Base-by-base conservation (phyloP, 108 stramenopile genomes). In the Bacterosira constricta region DNA sequence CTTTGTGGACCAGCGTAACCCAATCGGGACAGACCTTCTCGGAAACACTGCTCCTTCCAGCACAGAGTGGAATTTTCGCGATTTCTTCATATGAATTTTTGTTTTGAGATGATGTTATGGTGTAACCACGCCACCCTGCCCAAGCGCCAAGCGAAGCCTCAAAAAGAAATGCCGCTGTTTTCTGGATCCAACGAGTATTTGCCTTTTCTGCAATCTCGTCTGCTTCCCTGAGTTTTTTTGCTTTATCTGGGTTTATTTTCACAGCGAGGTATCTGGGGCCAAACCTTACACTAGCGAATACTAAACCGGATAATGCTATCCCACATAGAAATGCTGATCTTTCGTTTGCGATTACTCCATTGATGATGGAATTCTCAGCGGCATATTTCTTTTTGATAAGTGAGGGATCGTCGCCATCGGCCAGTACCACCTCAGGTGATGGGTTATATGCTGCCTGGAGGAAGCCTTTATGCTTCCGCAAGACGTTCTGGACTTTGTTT, bases 11-110 rank as follows among this genome's bases (percentile, higher is more conserved):
- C 0, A 84, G 58, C 26, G 69, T 56, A 11, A 85, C 66, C 78
- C 80, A 82, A 47, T 82, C 81, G 17, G 52, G 27, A 69, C 84
- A 85, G 18, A 82, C 51, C 9, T 62, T 75, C 4, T 85, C 81
- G 8, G 81, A 49, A 21, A 82, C 38, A 10, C 42, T 25, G 45
- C 76, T 78, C 67, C 81, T 77, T 30, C 84, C 84, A 34, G 70
- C 35, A 37, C 65, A 74, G 6, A 85, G 38, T 34, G 84, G 84
- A 39, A 85, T 79, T 66, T 80, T 56, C 12, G 77, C 36, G 27
- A 85, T 70, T 20, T 69, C 47, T 52, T 79, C 81, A 36, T 74
- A 80, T 0, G 69, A 51, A 42, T 54, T 61, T 2, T 27, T 39
- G 15, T 80, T 76, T 31, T 68, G 53, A 49, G 68, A 66, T 30